Conservation (phyloP, 805 yeast species). For the Barnettozyma sp. region DNA sequence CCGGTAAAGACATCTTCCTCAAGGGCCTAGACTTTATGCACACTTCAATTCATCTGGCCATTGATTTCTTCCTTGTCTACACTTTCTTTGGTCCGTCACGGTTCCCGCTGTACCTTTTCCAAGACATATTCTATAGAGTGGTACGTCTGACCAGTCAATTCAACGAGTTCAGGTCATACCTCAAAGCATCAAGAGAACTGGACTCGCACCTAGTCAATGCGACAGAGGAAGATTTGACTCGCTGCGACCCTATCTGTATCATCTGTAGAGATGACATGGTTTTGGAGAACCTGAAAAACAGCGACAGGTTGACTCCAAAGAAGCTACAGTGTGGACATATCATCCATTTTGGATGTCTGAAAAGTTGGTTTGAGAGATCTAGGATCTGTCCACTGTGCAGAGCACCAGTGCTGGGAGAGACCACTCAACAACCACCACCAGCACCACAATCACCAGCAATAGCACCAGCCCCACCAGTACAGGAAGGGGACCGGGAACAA, state of each 20-base stretch:
- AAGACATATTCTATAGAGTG: conserved; percentile 38
- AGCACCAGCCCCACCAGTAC: background rate
- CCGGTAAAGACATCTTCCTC: conserved; percentile 48
- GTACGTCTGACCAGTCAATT: conserved; percentile 29
- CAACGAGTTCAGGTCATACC: conserved; percentile 32
- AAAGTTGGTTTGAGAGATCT: conserved; percentile 88
- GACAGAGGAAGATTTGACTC: conserved; percentile 45
- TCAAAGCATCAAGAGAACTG: conserved; percentile 48
- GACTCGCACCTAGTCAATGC: conserved; percentile 62
- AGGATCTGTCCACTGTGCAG: conserved; percentile 93
- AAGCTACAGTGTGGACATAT: conserved; percentile 80
- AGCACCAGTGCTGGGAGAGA: conserved; percentile 46
- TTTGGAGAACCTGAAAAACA: conserved; percentile 30
- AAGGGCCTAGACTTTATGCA: conserved; percentile 51
- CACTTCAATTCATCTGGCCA: conserved; percentile 39
- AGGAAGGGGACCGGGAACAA: background rate
- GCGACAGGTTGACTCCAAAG: conserved; percentile 55
- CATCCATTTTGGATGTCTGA: conserved; percentile 82
- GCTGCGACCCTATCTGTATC: conserved; percentile 65
- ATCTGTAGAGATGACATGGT: conserved; percentile 90
- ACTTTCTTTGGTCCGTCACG: conserved; percentile 39
- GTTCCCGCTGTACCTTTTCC: conserved; percentile 41
- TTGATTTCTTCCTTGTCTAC: conserved; percentile 41
- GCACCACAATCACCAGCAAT: background rate
- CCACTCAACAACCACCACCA: conserved; percentile 1